Evolutionary conservation across 2,329 filamentous ascomycete genomes (phyloP).

Genomic region (Penicillium thymicola): DNA sequence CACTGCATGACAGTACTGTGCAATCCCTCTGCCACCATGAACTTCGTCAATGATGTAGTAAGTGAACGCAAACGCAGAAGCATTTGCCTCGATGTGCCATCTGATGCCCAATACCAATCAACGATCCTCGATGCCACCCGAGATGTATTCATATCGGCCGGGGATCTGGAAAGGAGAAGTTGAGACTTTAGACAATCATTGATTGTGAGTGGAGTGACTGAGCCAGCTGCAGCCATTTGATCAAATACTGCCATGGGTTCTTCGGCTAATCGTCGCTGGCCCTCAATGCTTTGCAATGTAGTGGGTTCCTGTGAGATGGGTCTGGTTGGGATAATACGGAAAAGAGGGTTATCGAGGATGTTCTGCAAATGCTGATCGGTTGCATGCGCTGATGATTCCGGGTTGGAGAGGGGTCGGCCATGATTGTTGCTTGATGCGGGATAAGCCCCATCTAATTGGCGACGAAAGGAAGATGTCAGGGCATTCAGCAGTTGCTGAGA

Average conservation of each 20-base stretch:
- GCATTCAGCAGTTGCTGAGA: conserved; percentile 58
- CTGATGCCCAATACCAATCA: conserved; percentile 43
- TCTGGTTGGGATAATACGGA: conserved; percentile 37
- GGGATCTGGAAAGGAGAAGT: conserved; percentile 27
- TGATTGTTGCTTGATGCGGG: conserved; percentile 34
- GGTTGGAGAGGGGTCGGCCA: conserved; percentile 20
- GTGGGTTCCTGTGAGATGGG: conserved; percentile 12
- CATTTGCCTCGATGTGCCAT: conserved; percentile 25
- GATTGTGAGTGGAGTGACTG: conserved; percentile 26
- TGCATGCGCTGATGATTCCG: conserved; percentile 31
- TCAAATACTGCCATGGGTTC: conserved; percentile 39
- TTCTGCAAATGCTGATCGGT: conserved; percentile 38
- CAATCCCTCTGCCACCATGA: conserved; percentile 39
- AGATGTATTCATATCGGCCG: conserved; percentile 33
- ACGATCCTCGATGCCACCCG: conserved; percentile 34
- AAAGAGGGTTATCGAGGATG: conserved; percentile 43
- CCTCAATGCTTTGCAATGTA: conserved; percentile 10
- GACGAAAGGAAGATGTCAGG: conserved; percentile 61
- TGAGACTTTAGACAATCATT: conserved; percentile 34
- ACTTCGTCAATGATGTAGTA: conserved; percentile 33
- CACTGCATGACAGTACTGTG: conserved; percentile 35
- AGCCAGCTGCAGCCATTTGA: conserved; percentile 39
- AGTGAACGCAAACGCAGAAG: conserved; percentile 31
- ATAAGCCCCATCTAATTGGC: conserved; percentile 60
- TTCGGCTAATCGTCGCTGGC: conserved; percentile 23